Conservation (phyloP, 2,329 filamentous ascomycete genomes). For the Epicoccum sorghinum region DNA sequence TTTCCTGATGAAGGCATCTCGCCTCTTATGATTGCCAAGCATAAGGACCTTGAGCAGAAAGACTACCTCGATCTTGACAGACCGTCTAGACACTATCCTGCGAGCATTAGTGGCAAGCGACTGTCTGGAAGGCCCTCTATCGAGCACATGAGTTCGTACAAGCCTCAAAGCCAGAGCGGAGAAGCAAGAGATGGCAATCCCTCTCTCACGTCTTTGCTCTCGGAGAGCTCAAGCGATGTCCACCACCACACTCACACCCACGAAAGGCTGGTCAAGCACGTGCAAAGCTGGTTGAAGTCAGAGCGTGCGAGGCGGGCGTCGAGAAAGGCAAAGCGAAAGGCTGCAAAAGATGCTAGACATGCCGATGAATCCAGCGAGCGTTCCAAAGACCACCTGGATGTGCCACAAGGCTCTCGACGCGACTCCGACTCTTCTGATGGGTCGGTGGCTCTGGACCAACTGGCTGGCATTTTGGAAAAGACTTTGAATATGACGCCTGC, state of each 20-base stretch:
- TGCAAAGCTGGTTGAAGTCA: slow-evolving; percentile 81
- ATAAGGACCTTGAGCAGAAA: slow-evolving; percentile 52
- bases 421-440: slow-evolving; percentile 68
- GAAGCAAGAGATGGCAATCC: slow-evolving; percentile 32
- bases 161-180: slow-evolving; percentile 17
- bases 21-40: slow-evolving; percentile 53
- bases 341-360: slow-evolving; percentile 52
- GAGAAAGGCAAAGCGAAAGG: slow-evolving; percentile 58
- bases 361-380: background rate
- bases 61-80: slow-evolving; percentile 51
- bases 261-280: slow-evolving; percentile 68
- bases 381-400: slow-evolving; percentile 5
- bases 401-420: slow-evolving; percentile 42
- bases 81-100: slow-evolving; percentile 42
- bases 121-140: slow-evolving; percentile 52
- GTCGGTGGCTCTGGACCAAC: slow-evolving; percentile 75
- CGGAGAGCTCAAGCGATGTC: slow-evolving; percentile 36
- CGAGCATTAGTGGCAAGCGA: slow-evolving; percentile 50
- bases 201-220: slow-evolving; percentile 38
- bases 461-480: slow-evolving; percentile 80
- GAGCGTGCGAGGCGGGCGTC: slow-evolving; percentile 73
- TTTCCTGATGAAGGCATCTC: slow-evolving; percentile 56
- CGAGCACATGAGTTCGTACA: slow-evolving; percentile 37
- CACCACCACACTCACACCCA: slow-evolving; percentile 33
- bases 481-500: slow-evolving; percentile 57